phyloP scores from a whole-genome alignment of 345 rosid species.

The Eutrema yunnanense region DNA sequence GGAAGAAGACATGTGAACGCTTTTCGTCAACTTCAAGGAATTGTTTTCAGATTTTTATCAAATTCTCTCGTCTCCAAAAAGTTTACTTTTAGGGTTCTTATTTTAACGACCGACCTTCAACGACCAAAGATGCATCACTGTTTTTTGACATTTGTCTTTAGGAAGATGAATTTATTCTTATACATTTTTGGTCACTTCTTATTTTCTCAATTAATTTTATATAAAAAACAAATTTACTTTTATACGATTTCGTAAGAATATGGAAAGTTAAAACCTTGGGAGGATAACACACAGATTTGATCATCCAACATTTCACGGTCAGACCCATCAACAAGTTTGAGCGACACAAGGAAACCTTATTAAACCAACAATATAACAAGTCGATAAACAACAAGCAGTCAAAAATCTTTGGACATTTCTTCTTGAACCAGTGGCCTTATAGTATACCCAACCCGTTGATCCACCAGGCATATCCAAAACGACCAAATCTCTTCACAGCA shows the following conservation, averaged over 20 bases:
- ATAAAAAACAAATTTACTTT: neutral
- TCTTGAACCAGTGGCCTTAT: neutral
- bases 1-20: constrained; percentile 29
- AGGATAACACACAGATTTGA: neutral
- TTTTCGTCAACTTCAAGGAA: constrained; percentile 33
- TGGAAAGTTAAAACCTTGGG: neutral
- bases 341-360: neutral
- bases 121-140: neutral
- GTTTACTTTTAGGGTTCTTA: neutral
- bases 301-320: neutral
- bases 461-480: neutral
- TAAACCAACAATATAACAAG: neutral
- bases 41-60: neutral
- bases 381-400: neutral
- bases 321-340: neutral
- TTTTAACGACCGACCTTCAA: neutral
- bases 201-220: neutral
- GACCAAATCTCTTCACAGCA: neutral
- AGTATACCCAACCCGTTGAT: neutral
- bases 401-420: neutral
- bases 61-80: neutral
- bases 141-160: constrained; percentile 3
- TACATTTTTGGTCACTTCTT: too few species aligned
- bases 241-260: neutral
- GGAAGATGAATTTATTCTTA: neutral